Percentiles rank a stretch among this genome's conserved stretches.
Evolutionary conservation across 768 basidiomycete species (phyloP).

Genomic region (Xanthoconium stramineum): DNA sequence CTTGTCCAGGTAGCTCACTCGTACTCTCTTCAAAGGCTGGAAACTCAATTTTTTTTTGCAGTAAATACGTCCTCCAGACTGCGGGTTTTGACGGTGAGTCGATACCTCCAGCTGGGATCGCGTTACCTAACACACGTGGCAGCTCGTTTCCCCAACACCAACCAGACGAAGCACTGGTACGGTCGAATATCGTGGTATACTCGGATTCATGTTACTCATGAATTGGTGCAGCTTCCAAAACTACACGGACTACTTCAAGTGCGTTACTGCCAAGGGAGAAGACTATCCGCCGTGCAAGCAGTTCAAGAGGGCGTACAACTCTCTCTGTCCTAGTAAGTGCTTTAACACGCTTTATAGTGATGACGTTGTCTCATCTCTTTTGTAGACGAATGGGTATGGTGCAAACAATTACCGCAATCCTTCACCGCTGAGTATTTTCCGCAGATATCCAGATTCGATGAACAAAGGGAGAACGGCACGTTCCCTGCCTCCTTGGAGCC

Average conservation of each 20-base stretch:
- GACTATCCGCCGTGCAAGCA: constrained; percentile 99
- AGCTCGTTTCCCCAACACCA: constrained; percentile 89
- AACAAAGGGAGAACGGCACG: constrained; percentile 88
- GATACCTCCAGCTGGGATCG: not conserved
- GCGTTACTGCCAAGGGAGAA: constrained; percentile 94
- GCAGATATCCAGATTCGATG: constrained; percentile 87
- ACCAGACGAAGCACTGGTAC: constrained; percentile 97
- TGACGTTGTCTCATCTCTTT: constrained; percentile 7
- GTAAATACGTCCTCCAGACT: constrained; percentile 89
- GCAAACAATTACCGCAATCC: not conserved
- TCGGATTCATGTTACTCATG: not conserved
- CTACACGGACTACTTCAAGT: constrained; percentile 99
- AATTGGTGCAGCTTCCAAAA: constrained; percentile 73
- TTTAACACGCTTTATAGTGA: not conserved
- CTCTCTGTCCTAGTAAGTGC: constrained; percentile 93
- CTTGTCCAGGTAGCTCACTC: constrained; percentile 47
- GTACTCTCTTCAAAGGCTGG: not conserved
- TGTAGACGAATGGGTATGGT: constrained; percentile 86
- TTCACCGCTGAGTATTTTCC: not conserved
- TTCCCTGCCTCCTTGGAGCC: constrained; percentile 92
- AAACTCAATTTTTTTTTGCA: constrained; percentile 33
- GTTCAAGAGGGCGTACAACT: constrained; percentile 94
- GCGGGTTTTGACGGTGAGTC: constrained; percentile 86
- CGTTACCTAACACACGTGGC: constrained; percentile 14
- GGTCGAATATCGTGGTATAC: constrained; percentile 18